A percentile compares a stretch with the other conserved stretches of the same genome.
phyloP scores from a whole-genome alignment of 176 grass and related monocot species.

The Oryza brachyantha region DNA sequence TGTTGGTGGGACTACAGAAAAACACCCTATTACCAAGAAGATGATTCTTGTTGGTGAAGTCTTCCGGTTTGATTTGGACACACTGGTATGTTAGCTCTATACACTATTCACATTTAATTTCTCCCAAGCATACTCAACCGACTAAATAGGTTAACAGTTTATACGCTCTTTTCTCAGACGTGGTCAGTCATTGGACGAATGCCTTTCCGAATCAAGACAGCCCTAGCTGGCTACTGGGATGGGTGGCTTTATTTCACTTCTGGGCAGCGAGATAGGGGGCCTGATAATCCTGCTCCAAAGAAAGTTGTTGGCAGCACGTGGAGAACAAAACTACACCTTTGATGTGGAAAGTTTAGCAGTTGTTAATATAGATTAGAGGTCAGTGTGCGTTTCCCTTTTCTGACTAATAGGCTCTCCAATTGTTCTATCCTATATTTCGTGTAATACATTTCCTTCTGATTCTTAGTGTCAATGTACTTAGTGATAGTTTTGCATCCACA shows the following conservation, averaged over 20 bases:
- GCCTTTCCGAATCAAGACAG: constrained; percentile 83
- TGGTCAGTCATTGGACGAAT: constrained; percentile 76
- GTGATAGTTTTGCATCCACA: background rate
- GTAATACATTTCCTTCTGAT: background rate
- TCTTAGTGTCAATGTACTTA: background rate
- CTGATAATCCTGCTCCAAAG: constrained; percentile 70
- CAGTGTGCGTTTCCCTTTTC: constrained; percentile 1
- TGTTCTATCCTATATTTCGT: constrained; percentile 22
- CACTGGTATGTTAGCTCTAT: constrained; percentile 42
- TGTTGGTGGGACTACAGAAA: constrained; percentile 78
- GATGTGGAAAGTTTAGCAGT: background rate
- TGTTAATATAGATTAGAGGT: constrained; percentile 10
- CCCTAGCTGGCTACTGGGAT: constrained; percentile 73
- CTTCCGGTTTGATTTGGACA: constrained; percentile 69
- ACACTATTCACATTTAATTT: background rate
- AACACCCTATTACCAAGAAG: constrained; percentile 88
- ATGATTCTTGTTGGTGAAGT: constrained; percentile 94
- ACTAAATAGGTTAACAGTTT: background rate
- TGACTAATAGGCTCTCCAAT: background rate
- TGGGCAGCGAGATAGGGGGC: constrained; percentile 74
- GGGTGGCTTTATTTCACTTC: constrained; percentile 89
- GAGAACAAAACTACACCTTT: constrained; percentile 60
- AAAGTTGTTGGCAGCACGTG: constrained; percentile 75
- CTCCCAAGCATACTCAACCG: background rate
- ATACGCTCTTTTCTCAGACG: constrained; percentile 37